These are phyloP conservation scores for Penicillium brevicompactum DNA, from an alignment of 2,329 filamentous ascomycete species.

Conservation along the genomic window DNA sequence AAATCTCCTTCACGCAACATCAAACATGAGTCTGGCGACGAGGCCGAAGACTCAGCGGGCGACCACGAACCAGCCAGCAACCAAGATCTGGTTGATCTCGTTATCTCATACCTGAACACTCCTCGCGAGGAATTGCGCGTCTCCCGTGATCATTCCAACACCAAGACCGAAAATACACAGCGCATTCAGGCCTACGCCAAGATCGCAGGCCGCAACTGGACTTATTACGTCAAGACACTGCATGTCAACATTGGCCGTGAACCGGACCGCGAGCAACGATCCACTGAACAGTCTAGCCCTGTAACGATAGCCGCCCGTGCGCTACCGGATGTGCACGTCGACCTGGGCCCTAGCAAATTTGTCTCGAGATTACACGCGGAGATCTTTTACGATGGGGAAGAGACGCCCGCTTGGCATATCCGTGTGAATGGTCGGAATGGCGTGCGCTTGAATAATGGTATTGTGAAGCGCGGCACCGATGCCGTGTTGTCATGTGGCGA, in stretches of 20 bases:
- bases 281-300: conserved; percentile 50
- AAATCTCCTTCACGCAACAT: conserved; percentile 34
- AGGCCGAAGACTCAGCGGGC: conserved; percentile 43
- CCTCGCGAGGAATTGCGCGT: conserved; percentile 49
- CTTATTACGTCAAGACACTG: conserved; percentile 54
- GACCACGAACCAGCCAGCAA: conserved; percentile 46
- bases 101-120: conserved; percentile 50
- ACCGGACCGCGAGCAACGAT: conserved; percentile 47
- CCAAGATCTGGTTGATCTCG: conserved; percentile 49
- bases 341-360: conserved; percentile 81
- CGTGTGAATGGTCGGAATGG: conserved; percentile 90
- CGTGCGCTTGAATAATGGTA: conserved; percentile 75
- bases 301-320: conserved; percentile 46
- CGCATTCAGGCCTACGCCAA: conserved; percentile 54
- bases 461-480: conserved; percentile 67
- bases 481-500: conserved; percentile 77
- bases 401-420: conserved; percentile 72
- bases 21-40: conserved; percentile 43
- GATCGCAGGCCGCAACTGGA: conserved; percentile 54
- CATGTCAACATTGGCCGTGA: conserved; percentile 53
- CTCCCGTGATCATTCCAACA: conserved; percentile 48
- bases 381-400: conserved; percentile 72
- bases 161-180: conserved; percentile 47
- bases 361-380: conserved; percentile 76
- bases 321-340: conserved; percentile 70